These are phyloP conservation scores for Fraxinus excelsior DNA, from an alignment of 257 asterid genomes.

Conservation along the genomic window DNA sequence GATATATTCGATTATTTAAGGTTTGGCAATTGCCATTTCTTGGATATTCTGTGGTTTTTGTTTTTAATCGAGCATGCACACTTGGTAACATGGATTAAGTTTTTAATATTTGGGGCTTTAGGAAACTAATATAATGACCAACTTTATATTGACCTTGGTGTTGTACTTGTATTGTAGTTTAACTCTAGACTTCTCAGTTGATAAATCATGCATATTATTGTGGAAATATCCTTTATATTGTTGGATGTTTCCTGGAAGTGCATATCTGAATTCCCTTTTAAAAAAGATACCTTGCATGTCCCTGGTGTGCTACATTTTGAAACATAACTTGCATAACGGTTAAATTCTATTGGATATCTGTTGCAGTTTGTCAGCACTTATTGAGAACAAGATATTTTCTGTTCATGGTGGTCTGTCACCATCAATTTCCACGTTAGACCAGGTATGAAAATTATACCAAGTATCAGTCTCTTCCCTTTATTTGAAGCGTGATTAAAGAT, in stretches of 20 bases:
- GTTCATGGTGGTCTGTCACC: constrained; percentile 99
- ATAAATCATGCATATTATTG: neutral
- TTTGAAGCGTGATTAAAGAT: constrained; percentile 1
- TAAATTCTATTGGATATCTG: constrained; percentile 26
- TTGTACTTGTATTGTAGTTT: neutral
- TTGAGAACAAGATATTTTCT: constrained; percentile 86
- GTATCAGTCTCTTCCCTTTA: constrained; percentile 11
- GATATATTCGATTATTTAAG: constrained; percentile 92
- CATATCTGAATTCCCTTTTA: neutral
- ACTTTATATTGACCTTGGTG: neutral
- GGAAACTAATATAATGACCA: constrained; percentile 9
- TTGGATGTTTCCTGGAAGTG: constrained; percentile 1
- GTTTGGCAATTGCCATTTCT: constrained; percentile 49
- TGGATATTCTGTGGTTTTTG: constrained; percentile 16
- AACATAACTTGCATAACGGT: constrained; percentile 13
- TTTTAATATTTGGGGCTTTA: constrained; percentile 15
- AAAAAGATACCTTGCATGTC: neutral
- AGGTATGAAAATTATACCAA: constrained; percentile 48
- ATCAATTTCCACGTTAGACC: constrained; percentile 83
- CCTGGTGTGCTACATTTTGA: constrained; percentile 15
- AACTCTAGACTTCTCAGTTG: neutral
- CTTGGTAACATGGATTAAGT: neutral
- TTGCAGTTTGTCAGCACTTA: constrained; percentile 90
- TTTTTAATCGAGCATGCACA: constrained; percentile 12
- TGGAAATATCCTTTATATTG: constrained; percentile 9